These are phyloP conservation scores for Chenopodium quinoa DNA, from an alignment of 148 eudicot species.

Conservation along the genomic window DNA sequence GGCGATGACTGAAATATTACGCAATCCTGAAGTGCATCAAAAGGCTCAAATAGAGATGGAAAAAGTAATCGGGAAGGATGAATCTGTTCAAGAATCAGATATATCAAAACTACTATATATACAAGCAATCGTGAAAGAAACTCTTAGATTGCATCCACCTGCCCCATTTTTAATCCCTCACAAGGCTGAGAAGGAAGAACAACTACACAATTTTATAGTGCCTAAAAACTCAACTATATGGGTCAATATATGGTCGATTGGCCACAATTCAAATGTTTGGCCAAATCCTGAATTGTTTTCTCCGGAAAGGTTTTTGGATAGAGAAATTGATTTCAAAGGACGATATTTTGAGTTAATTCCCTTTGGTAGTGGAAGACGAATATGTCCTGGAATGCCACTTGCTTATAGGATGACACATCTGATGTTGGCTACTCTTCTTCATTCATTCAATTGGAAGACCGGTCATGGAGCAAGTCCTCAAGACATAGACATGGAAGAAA, in stretches of 20 bases:
- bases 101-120: constrained; percentile 28
- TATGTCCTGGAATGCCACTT: constrained; percentile 25
- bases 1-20: constrained; percentile 37
- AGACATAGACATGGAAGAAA: constrained; percentile 29
- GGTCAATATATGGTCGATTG: constrained; percentile 40
- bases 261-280: constrained; percentile 34
- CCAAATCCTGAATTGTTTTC: constrained; percentile 13
- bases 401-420: constrained; percentile 26
- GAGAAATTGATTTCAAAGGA: constrained; percentile 24
- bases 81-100: constrained; percentile 28
- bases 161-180: constrained; percentile 34
- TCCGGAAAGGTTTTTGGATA: constrained; percentile 34
- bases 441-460: constrained; percentile 35
- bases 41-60: constrained; percentile 36
- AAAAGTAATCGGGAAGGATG: constrained; percentile 16
- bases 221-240: constrained; percentile 35
- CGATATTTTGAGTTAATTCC: constrained; percentile 28
- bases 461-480: constrained; percentile 22
- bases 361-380: constrained; percentile 31
- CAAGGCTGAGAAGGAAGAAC: constrained; percentile 21
- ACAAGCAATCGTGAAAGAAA: constrained; percentile 35
- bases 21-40: constrained; percentile 20
- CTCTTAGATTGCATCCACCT: constrained; percentile 31
- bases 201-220: constrained; percentile 15
- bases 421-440: constrained; percentile 23